Evolutionary conservation across 805 yeast genomes (phyloP).

Genomic region (Wickerhamomyces canadensis): DNA sequence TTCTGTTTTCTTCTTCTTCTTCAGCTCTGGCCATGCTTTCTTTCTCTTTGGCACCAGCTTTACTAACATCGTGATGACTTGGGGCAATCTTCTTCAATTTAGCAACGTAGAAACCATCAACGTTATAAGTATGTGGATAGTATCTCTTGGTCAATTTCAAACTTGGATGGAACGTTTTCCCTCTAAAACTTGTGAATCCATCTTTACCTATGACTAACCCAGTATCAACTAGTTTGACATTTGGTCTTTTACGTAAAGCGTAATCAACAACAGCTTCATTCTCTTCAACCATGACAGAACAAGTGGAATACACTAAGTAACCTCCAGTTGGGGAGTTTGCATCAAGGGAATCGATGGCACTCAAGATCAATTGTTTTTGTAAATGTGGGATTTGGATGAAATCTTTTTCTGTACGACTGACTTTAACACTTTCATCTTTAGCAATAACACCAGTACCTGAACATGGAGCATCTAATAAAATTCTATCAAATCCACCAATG

Average conservation of each 20-base stretch:
- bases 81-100: slow-evolving; percentile 89
- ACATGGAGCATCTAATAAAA: slow-evolving; percentile 96
- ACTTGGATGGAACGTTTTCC: slow-evolving; percentile 79
- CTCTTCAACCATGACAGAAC: slow-evolving; percentile 98
- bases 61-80: slow-evolving; percentile 76
- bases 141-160: slow-evolving; percentile 85
- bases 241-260: slow-evolving; percentile 92
- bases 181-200: slow-evolving; percentile 91
- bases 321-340: slow-evolving; percentile 92
- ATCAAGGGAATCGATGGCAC: slow-evolving; percentile 97
- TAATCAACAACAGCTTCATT: slow-evolving; percentile 98
- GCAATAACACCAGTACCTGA: slow-evolving; percentile 99
- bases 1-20: slow-evolving; percentile 72
- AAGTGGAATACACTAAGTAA: slow-evolving; percentile 91
- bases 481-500: slow-evolving; percentile 96
- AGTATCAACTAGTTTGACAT: slow-evolving; percentile 89
- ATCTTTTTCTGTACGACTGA: slow-evolving; percentile 91
- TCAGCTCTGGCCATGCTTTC: slow-evolving; percentile 78
- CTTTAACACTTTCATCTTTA: slow-evolving; percentile 92
- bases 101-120: slow-evolving; percentile 97
- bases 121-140: slow-evolving; percentile 97
- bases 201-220: slow-evolving; percentile 92
- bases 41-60: slow-evolving; percentile 85
- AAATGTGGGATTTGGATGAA: slow-evolving; percentile 94
- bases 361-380: slow-evolving; percentile 86